Conservation (phyloP, 257 asterid genomes). For the Oldenlandia corymbosa region DNA sequence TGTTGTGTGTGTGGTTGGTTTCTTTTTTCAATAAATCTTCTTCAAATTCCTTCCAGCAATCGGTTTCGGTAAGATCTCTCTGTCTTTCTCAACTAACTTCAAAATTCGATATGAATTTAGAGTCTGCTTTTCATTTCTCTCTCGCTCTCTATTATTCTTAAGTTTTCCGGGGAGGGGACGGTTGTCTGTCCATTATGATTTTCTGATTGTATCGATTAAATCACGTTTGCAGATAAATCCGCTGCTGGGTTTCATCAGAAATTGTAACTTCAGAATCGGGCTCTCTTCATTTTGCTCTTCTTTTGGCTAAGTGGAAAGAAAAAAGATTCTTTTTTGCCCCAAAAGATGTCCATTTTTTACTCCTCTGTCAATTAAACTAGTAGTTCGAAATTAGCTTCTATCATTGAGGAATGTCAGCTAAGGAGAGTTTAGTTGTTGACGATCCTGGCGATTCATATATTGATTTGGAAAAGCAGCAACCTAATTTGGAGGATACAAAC, state of each 20-base stretch:
- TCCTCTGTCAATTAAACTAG: too few species aligned
- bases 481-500: conserved; percentile 14
- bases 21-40: too few species aligned
- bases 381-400: neutral
- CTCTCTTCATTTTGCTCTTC: neutral
- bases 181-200: too few species aligned
- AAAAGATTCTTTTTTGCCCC: neutral
- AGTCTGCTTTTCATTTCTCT: too few species aligned
- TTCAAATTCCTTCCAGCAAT: too few species aligned
- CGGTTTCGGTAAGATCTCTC: too few species aligned
- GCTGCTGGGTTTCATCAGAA: neutral
- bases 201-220: neutral
- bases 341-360: neutral
- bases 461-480: conserved; percentile 21
- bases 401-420: neutral
- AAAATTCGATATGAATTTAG: too few species aligned
- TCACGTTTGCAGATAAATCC: neutral
- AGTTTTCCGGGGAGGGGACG: too few species aligned
- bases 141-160: too few species aligned
- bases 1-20: too few species aligned
- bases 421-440: conserved; percentile 1
- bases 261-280: neutral
- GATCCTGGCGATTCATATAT: neutral
- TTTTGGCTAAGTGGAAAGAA: neutral
- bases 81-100: too few species aligned